Conservation (phyloP, 2,329 filamentous ascomycete species). For the Clarireedia hainanense region DNA sequence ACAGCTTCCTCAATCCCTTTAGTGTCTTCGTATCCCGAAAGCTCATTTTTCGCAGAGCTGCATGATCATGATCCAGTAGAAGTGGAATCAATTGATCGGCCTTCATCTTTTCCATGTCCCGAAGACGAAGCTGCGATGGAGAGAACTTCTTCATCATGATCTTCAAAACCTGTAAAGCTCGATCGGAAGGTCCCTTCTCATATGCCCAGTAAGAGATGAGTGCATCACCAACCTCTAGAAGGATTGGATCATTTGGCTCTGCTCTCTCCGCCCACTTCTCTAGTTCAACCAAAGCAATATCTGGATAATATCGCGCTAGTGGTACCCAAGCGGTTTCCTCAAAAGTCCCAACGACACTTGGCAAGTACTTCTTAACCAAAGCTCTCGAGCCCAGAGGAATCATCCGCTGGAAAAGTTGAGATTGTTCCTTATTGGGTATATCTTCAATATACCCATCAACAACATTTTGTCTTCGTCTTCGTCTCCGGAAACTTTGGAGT, state of each 20-base stretch:
- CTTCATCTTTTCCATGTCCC: no score
- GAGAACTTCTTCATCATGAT: background rate
- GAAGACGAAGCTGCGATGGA: background rate
- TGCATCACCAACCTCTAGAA: background rate
- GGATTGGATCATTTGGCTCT: background rate
- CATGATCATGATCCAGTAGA: background rate
- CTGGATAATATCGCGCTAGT: background rate
- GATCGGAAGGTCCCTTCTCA: background rate
- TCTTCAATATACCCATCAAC: background rate
- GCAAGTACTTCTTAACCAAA: no score
- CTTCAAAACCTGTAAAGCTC: background rate
- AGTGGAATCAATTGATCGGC: background rate
- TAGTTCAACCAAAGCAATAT: background rate
- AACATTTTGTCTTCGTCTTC: background rate
- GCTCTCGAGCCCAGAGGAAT: no score
- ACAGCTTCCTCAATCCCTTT: background rate
- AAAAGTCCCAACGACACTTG: background rate
- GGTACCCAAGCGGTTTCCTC: background rate
- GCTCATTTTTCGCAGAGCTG: background rate
- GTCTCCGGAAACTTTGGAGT: background rate
- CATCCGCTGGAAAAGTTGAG: no score
- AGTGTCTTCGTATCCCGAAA: background rate
- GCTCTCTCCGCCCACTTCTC: background rate
- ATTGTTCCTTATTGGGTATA: no score
- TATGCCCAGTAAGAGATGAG: background rate